Base-by-base conservation (phyloP, 208 protist species). In the Trypanosoma cruzi region DNA sequence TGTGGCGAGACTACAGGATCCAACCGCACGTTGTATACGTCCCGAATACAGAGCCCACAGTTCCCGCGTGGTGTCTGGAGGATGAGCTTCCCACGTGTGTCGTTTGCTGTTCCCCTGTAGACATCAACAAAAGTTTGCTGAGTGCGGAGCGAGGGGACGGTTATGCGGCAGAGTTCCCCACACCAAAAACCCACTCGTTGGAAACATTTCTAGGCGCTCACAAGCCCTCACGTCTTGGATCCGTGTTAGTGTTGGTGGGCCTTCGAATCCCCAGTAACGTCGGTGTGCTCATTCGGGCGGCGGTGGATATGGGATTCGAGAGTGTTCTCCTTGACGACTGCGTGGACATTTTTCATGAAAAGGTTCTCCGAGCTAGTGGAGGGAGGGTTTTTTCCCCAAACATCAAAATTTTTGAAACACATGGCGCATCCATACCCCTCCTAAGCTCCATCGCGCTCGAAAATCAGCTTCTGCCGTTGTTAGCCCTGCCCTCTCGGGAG, bases 181-280 rank as follows among this genome's bases (percentile, higher is more conserved):
- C 29, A 28, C 70, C 70, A 18, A 20, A 40, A 0, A 52, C 31
- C 8, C 57, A 56, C 13, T 49, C 24, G 20, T 20, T 72, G 18
- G 72, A 71, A 22, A 14, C 28, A 10, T 72, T 71, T 48, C n/a
- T 74, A 14, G 68, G 63, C n/a, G 68, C 58, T 42, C 31, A 55
- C 13, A 79, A 74, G 50, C 26, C 26, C 8, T 40, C 49, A 63
- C 64, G 58, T 22, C 73, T 92, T 36, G 6, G 50, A 0, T 85
- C 85, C 28, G 90, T 92, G 85, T 56, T 92, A 16, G 87, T 92
- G 37, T 72, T 96, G 8, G 80, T 91, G 14, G 87, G 90, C 18
- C 75, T 96, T 46, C 85, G 87, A 69, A 92, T 96, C 66, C 90
- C 90, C 1, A 93, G 90, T 65, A 96, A 96, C 68, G 82, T 92